Percentiles rank a stretch among this genome's conserved stretches.
phyloP scores from a whole-genome alignment of 805 yeast genomes.

The Sugiyamaella qingdaonensis region DNA sequence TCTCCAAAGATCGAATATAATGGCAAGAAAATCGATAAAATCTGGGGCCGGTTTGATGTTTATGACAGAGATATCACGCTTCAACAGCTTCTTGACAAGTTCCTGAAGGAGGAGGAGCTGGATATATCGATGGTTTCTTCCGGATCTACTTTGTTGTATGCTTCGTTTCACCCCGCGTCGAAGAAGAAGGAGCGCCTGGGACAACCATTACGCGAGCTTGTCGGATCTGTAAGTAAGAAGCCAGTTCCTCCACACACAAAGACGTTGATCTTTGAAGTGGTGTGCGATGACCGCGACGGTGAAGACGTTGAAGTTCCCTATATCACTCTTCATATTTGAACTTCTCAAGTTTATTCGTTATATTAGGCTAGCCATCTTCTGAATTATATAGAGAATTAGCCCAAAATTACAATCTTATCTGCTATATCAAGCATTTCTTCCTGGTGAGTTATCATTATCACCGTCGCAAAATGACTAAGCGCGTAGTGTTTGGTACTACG shows the following conservation, averaged over 20 bases:
- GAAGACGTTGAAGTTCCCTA: conserved; percentile 96
- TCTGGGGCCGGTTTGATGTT: conserved; percentile 93
- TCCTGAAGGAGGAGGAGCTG: conserved; percentile 77
- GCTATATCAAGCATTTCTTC: conserved; percentile 59
- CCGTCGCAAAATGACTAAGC: conserved; percentile 38
- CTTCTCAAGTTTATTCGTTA: not conserved
- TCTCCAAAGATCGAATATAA: conserved; percentile 82
- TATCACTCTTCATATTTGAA: conserved; percentile 54
- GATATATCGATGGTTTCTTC: conserved; percentile 88
- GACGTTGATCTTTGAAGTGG: conserved; percentile 80
- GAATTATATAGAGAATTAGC: not conserved
- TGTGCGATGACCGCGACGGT: conserved; percentile 86
- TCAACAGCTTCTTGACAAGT: conserved; percentile 66
- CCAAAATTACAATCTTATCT: conserved; percentile 39
- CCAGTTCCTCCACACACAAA: conserved; percentile 69
- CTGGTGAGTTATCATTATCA: conserved; percentile 72
- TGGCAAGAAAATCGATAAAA: conserved; percentile 71
- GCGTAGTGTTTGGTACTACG: conserved; percentile 42
- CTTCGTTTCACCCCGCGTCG: conserved; percentile 89
- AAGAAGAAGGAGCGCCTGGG: conserved; percentile 74
- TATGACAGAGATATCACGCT: conserved; percentile 55
- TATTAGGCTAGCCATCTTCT: not conserved
- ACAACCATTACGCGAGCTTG: conserved; percentile 66
- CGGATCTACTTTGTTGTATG: conserved; percentile 85
- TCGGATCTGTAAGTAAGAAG: conserved; percentile 81